Base-by-base conservation (phyloP, 108 stramenopile genomes). In the Seminavis robusta region DNA sequence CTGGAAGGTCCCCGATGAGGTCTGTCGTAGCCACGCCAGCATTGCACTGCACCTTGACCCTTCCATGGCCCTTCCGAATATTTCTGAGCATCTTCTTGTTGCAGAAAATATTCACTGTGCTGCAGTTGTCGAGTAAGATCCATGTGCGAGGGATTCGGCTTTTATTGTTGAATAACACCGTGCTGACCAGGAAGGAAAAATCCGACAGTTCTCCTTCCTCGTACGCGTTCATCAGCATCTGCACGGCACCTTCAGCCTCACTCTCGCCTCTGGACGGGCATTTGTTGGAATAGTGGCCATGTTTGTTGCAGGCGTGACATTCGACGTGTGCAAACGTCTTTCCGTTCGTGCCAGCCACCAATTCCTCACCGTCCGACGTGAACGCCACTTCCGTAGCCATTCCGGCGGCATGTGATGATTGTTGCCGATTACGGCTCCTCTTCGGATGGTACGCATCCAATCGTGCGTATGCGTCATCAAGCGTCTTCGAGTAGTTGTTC, bases 111-210 rank as follows among this genome's bases (percentile, higher is more conserved):
- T 67, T 31, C 10, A 57, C 36, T 0, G 76, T 77, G n/a, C 60
- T 56, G 38, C 70, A 63, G 24, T 53, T 73, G 67, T 73, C 74
- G 8, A 69, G 31, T 7, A 75, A 62, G 40, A 67, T 74, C 16
- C 37, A 29, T 15, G 15, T 33, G 6, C 23, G 24, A 6, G 48
- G 48, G 23, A 49, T 45, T n/a, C n/a, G n/a, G n/a, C n/a, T n/a
- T n/a, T n/a, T n/a, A n/a, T n/a, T n/a, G n/a, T n/a, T n/a, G n/a
- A n/a, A n/a, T n/a, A n/a, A n/a, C n/a, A n/a, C n/a, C n/a, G n/a
- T n/a, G n/a, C n/a, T n/a, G n/a, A n/a, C n/a, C n/a, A n/a, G n/a
- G n/a, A n/a, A n/a, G n/a, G n/a, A n/a, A n/a, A n/a, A n/a, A n/a
- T n/a, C n/a, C n/a, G n/a, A n/a, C n/a, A n/a, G n/a, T n/a, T n/a